Base-by-base conservation (phyloP, 345 rosid genomes). In the Citrus glauca region DNA sequence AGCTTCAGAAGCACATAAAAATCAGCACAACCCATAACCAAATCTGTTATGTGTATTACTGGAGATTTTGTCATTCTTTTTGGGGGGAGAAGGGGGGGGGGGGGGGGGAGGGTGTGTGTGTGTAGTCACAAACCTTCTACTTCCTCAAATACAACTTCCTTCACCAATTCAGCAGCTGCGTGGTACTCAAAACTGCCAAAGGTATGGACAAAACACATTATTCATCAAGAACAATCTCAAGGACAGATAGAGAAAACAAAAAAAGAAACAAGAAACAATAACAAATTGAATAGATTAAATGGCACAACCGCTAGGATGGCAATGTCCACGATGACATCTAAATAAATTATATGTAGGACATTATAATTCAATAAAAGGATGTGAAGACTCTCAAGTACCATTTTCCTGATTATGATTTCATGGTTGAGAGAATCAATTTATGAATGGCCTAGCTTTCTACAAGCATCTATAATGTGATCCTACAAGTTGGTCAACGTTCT, bases 141-240 rank as follows among this genome's bases (percentile, higher is more conserved):
- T 88, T 91, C 87, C 84, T 91, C 96, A 73, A 91, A 91, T 14
- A 87, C 87, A 81, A 94, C 90, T 88, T 93, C 97, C 79, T 94
- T 97, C 66, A 91, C 88, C 80, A 91, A 79, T 27, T 93, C 95
- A 65, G 97, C 91, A 53, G 91, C 83, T 24, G 97, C 96, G 83
- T 87, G 82, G 74, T 93, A 97, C 83, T 94, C 96, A 62, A 94
- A 93, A 77, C 97, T 97, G 84, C 68, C 60, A 80, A 64, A 81
- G 35, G 78, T 50, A 48, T 33, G 20, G 45, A 73, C 27, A 75
- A 72, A 37, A 28, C 61, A 53, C 27, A 74, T 62, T 28, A 73
- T 42, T 33, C 45, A 55, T 32, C 9, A 53, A 77, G 13, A 73
- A 68, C 24, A 66, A 16, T 55, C 74, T 19, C 25, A 14, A 24